phyloP scores from a whole-genome alignment of 257 asterid species.

The Osmanthus fragrans region DNA sequence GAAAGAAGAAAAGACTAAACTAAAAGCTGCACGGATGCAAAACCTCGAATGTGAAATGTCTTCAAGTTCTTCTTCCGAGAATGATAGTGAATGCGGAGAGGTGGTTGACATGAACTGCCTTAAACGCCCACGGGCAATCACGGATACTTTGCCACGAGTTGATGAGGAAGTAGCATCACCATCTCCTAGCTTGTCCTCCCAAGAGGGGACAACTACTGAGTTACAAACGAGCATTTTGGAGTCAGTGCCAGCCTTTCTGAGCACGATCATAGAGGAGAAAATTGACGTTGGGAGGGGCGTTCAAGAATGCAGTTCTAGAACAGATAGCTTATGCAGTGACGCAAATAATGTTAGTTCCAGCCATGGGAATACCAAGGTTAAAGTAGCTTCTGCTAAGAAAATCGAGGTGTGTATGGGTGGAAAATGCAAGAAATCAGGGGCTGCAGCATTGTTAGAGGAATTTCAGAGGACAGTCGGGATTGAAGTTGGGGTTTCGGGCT shows the following conservation, averaged over 20 bases:
- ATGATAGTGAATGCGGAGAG: slow-evolving; percentile 68
- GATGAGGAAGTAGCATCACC: slow-evolving; percentile 22
- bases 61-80: slow-evolving; percentile 55
- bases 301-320: slow-evolving; percentile 16
- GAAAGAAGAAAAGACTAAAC: slow-evolving; percentile 48
- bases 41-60: slow-evolving; percentile 30
- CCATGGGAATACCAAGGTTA: not conserved
- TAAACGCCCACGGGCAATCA: slow-evolving; percentile 15
- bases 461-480: slow-evolving; percentile 53
- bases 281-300: not conserved
- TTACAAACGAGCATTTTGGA: slow-evolving; percentile 1
- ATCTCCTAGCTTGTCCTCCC: slow-evolving; percentile 5
- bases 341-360: not conserved
- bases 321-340: not conserved
- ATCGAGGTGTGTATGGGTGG: slow-evolving; percentile 91
- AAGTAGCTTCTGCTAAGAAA: slow-evolving; percentile 34
- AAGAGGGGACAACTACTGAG: not conserved
- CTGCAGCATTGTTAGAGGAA: slow-evolving; percentile 51
- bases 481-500: slow-evolving; percentile 65
- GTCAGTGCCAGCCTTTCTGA: not conserved
- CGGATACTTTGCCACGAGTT: slow-evolving; percentile 13
- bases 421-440: slow-evolving; percentile 83
- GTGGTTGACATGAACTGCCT: slow-evolving; percentile 37
- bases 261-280: not conserved
- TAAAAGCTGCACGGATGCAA: slow-evolving; percentile 30